Conservation (phyloP, 306 rosid species). For the Vigna hirtella region DNA sequence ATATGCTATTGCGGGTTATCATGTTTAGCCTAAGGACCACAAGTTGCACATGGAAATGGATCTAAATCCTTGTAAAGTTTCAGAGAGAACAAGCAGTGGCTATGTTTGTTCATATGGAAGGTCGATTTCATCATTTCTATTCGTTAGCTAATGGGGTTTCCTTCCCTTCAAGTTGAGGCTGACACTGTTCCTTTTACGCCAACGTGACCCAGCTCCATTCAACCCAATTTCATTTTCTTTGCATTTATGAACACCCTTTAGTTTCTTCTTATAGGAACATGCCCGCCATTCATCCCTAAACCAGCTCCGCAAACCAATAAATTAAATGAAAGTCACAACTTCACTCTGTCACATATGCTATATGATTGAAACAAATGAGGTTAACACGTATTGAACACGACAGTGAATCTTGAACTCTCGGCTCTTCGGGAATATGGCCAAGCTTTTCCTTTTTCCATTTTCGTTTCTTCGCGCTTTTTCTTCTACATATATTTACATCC, state of each 20-base stretch:
- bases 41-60: slow-evolving; percentile 46
- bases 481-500: slow-evolving; percentile 21
- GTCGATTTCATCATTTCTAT: slow-evolving; percentile 44
- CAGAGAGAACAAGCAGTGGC: slow-evolving; percentile 49
- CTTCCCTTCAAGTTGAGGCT: slow-evolving; percentile 43
- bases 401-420: slow-evolving; percentile 32
- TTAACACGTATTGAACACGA: slow-evolving; percentile 42
- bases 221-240: slow-evolving; percentile 49
- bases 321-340: slow-evolving; percentile 41
- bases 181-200: slow-evolving; percentile 47
- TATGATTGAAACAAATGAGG: slow-evolving; percentile 45
- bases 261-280: slow-evolving; percentile 45
- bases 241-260: slow-evolving; percentile 38
- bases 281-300: slow-evolving; percentile 41
- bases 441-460: slow-evolving; percentile 18
- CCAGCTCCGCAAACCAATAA: slow-evolving; percentile 21
- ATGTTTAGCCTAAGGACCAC: slow-evolving; percentile 52
- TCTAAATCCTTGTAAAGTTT: slow-evolving; percentile 50
- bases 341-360: slow-evolving; percentile 18
- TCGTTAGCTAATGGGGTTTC: slow-evolving; percentile 34
- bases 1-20: slow-evolving; percentile 46
- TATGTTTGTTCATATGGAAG: slow-evolving; percentile 36
- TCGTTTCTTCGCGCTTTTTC: slow-evolving; percentile 12
- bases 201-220: slow-evolving; percentile 42
- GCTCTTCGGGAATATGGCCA: slow-evolving; percentile 24